Conservation (phyloP, 2,329 filamentous ascomycete genomes). For the Fulvia fulva region DNA sequence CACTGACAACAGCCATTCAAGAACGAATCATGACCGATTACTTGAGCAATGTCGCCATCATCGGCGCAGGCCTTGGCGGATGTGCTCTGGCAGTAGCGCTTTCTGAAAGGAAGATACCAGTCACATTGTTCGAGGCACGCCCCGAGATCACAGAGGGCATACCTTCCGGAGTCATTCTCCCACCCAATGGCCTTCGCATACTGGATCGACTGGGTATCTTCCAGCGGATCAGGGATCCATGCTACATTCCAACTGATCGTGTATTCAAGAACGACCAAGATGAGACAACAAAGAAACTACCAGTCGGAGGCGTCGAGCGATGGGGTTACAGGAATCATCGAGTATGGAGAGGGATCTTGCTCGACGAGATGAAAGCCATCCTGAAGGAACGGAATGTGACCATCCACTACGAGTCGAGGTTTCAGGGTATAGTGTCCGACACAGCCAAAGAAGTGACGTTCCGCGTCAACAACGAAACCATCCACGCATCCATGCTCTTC, state of each 20-base stretch:
- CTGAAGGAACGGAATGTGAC: constrained; percentile 40
- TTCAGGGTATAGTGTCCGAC: constrained; percentile 37
- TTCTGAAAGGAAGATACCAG: constrained; percentile 15
- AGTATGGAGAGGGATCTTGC: constrained; percentile 52
- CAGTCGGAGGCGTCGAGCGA: constrained; percentile 31
- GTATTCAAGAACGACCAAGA: constrained; percentile 41
- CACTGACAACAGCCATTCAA: not conserved
- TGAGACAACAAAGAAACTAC: constrained; percentile 21
- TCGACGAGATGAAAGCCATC: constrained; percentile 46
- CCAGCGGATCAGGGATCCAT: constrained; percentile 41
- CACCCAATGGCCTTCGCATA: constrained; percentile 55
- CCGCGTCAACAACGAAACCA: constrained; percentile 16
- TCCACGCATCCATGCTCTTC: constrained; percentile 21
- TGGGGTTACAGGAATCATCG: constrained; percentile 47
- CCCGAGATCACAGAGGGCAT: constrained; percentile 10
- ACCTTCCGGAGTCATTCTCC: constrained; percentile 48
- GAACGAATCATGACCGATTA: constrained; percentile 10
- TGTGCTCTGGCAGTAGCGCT: constrained; percentile 24
- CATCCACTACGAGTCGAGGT: constrained; percentile 49
- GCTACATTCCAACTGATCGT: constrained; percentile 51
- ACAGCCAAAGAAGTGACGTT: constrained; percentile 8
- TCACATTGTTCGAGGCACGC: constrained; percentile 24
- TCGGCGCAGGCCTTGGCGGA: constrained; percentile 23
- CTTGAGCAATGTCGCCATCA: constrained; percentile 16
- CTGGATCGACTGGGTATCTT: constrained; percentile 52